phyloP scores from a whole-genome alignment of 176 grass and related monocot species.

The Aegilops speltoides region DNA sequence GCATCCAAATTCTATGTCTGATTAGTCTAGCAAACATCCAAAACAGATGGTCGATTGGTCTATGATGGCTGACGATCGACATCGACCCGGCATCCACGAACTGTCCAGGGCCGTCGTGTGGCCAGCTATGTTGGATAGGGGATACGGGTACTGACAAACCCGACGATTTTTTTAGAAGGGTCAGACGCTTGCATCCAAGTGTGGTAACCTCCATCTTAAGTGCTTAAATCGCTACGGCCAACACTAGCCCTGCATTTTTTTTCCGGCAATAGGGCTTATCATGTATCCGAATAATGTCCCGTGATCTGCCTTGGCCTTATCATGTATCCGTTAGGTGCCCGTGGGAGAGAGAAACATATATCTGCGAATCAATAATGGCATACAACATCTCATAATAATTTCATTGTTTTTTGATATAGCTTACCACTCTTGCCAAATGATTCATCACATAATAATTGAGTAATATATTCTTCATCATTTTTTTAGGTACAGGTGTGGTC shows the following conservation, averaged over 20 bases:
- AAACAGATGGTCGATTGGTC: not conserved
- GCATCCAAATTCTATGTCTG: not conserved
- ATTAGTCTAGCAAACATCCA: conserved; percentile 8
- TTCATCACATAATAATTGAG: not conserved
- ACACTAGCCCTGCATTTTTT: not conserved
- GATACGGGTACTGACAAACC: not conserved
- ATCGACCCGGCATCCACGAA: not conserved
- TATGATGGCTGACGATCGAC: not conserved
- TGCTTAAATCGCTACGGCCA: not conserved
- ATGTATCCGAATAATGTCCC: not conserved
- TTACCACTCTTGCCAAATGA: too few relatives aligned
- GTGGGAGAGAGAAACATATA: too few relatives aligned
- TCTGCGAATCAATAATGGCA: too few relatives aligned
- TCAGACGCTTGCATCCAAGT: not conserved
- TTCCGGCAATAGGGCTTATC: not conserved
- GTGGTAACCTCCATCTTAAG: not conserved
- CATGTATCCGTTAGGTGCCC: not conserved
- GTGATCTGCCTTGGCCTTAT: not conserved
- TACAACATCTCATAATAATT: too few relatives aligned
- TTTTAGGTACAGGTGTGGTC: not conserved
- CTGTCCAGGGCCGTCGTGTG: not conserved
- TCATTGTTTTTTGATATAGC: too few relatives aligned
- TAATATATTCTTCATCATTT: not conserved
- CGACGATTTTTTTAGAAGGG: not conserved
- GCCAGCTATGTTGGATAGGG: not conserved